phyloP scores from a whole-genome alignment of 1,139 yeast species.

The Kazachstania sp. region DNA sequence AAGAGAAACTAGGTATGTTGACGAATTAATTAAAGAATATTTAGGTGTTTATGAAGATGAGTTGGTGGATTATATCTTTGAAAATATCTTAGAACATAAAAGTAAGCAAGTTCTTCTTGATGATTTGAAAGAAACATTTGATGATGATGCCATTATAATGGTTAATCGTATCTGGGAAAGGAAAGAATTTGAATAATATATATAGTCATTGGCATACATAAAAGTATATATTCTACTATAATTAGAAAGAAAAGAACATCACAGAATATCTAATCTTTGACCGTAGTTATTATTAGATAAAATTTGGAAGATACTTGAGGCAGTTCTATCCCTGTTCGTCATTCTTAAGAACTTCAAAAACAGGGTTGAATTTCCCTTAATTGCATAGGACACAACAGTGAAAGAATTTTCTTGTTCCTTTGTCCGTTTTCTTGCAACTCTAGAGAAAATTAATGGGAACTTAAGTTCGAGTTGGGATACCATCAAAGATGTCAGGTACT shows the following conservation, averaged over 20 bases:
- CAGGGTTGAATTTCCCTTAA: conserved; percentile 16
- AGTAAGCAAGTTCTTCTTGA: conserved; percentile 17
- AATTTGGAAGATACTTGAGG: conserved; percentile 19
- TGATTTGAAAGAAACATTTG: conserved; percentile 29
- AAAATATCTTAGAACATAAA: conserved; percentile 22
- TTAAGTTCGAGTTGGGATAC: conserved; percentile 26
- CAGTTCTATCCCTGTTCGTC: conserved; percentile 18
- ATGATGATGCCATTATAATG: conserved; percentile 26
- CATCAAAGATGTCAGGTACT: conserved; percentile 21
- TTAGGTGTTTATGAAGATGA: conserved; percentile 30
- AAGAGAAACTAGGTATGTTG: conserved; percentile 17
- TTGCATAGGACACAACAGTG: conserved; percentile 21
- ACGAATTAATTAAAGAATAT: conserved; percentile 27
- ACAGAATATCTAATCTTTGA: not conserved
- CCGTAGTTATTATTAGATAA: not conserved
- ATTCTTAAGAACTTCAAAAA: conserved; percentile 17
- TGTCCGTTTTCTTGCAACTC: conserved; percentile 15
- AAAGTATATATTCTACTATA: not conserved
- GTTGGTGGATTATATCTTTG: conserved; percentile 27
- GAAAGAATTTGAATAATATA: conserved; percentile 5
- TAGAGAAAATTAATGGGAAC: conserved; percentile 25
- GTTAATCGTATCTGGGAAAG: conserved; percentile 24
- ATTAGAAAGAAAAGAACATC: not conserved
- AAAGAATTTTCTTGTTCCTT: conserved; percentile 17
- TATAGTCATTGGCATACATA: not conserved